Evolutionary conservation across 2,329 filamentous ascomycete species (phyloP).

Genomic region (Talaromyces sp.): DNA sequence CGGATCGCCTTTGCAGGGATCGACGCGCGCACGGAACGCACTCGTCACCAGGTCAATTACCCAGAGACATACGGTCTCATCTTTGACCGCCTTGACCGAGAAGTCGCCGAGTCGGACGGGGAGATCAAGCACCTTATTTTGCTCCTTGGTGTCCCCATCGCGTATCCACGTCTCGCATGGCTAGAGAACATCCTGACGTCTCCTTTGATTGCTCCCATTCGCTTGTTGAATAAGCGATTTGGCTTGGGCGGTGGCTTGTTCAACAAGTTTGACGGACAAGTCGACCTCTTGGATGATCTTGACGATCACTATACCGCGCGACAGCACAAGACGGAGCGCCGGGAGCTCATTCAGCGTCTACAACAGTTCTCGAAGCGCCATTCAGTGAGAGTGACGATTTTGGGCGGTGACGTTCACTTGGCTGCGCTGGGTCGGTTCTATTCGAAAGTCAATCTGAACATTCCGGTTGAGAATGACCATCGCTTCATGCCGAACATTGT

Average conservation of each 20-base stretch:
- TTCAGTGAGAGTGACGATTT: slow-evolving; percentile 57
- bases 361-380: slow-evolving; percentile 55
- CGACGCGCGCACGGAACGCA: slow-evolving; percentile 66
- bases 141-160: slow-evolving; percentile 68
- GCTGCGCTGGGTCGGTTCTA: slow-evolving; percentile 63
- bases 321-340: slow-evolving; percentile 86
- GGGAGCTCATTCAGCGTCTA: slow-evolving; percentile 62
- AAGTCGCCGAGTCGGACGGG: slow-evolving; percentile 48
- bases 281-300: slow-evolving; percentile 61
- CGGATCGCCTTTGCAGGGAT: slow-evolving; percentile 61
- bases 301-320: slow-evolving; percentile 79
- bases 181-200: slow-evolving; percentile 87
- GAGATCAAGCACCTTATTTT: slow-evolving; percentile 61
- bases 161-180: slow-evolving; percentile 77
- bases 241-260: slow-evolving; percentile 81
- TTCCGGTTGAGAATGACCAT: slow-evolving; percentile 55
- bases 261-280: slow-evolving; percentile 83
- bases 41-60: slow-evolving; percentile 91
- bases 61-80: slow-evolving; percentile 58
- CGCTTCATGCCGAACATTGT: slow-evolving; percentile 63
- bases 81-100: slow-evolving; percentile 51
- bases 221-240: slow-evolving; percentile 85
- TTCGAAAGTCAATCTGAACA: slow-evolving; percentile 53
- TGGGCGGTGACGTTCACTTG: slow-evolving; percentile 62
- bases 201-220: slow-evolving; percentile 81